phyloP scores from a whole-genome alignment of 2,329 filamentous ascomycete species.

The Fusarium transvaalense region DNA sequence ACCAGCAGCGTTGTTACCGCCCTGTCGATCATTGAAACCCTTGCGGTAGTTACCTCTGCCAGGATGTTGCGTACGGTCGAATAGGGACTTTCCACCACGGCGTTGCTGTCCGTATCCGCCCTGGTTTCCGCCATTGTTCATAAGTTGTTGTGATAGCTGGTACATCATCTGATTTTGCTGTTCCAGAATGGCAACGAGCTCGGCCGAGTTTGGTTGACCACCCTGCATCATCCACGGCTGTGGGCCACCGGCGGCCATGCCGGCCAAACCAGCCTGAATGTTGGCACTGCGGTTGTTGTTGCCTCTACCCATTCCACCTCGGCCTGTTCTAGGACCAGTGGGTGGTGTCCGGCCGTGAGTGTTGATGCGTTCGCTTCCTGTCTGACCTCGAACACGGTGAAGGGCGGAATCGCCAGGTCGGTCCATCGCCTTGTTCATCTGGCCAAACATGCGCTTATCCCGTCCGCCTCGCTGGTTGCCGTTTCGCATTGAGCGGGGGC shows the following conservation, averaged over 20 bases:
- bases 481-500: conserved; percentile 94
- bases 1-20: conserved; percentile 55
- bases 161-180: conserved; percentile 90
- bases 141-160: conserved; percentile 74
- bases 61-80: conserved; percentile 76
- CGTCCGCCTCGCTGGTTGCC: conserved; percentile 69
- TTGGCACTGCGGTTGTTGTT: conserved; percentile 61
- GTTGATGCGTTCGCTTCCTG: conserved; percentile 84
- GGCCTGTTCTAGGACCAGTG: conserved; percentile 75
- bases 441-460: conserved; percentile 86
- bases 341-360: conserved; percentile 78
- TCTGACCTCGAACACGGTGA: conserved; percentile 81
- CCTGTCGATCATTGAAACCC: conserved; percentile 56
- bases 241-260: conserved; percentile 55
- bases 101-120: conserved; percentile 54
- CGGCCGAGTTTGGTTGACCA: conserved; percentile 63
- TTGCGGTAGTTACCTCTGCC: conserved; percentile 66
- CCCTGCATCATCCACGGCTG: conserved; percentile 64
- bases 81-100: conserved; percentile 71
- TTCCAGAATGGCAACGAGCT: conserved; percentile 82
- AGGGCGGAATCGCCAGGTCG: conserved; percentile 79
- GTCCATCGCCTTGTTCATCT: conserved; percentile 86
- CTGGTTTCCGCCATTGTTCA: conserved; percentile 65
- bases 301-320: conserved; percentile 63
- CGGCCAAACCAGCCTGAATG: conserved; percentile 64